phyloP scores from a whole-genome alignment of 345 rosid genomes.

The Camelina sativa region DNA sequence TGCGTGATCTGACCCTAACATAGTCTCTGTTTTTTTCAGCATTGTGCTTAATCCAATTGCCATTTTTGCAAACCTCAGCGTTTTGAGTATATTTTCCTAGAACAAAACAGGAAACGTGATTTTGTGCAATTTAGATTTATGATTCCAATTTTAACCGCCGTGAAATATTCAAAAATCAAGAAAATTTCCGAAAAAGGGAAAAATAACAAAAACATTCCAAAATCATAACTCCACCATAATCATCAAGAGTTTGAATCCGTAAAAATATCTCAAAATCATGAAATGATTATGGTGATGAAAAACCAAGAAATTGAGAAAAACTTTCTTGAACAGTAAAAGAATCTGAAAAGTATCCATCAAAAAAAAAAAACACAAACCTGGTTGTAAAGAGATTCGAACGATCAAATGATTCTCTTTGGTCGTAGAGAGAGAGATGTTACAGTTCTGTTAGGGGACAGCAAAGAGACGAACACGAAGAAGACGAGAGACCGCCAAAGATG shows the following conservation, averaged over 20 bases:
- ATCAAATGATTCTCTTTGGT: conserved; percentile 9
- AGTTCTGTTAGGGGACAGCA: conserved; percentile 27
- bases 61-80: conserved; percentile 47
- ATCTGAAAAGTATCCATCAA: background rate
- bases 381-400: background rate
- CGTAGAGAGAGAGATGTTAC: conserved; percentile 12
- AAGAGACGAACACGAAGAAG: conserved; percentile 38
- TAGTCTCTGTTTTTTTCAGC: conserved; percentile 41
- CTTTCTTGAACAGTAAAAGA: conserved; percentile 1
- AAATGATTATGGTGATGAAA: no score
- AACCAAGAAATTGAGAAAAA: background rate
- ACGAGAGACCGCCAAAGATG: conserved; percentile 36
- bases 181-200: background rate
- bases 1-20: conserved; percentile 62
- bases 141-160: conserved; percentile 7
- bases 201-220: background rate
- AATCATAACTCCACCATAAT: background rate
- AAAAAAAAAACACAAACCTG: conserved; percentile 31
- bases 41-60: conserved; percentile 44
- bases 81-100: background rate
- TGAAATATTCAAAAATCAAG: background rate
- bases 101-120: background rate
- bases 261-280: background rate
- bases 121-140: conserved; percentile 8
- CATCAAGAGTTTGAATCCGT: background rate